Percentiles rank a stretch among this genome's conserved stretches.
phyloP scores from a whole-genome alignment of 2,329 filamentous ascomycete genomes.

The Monosporascus sp. region DNA sequence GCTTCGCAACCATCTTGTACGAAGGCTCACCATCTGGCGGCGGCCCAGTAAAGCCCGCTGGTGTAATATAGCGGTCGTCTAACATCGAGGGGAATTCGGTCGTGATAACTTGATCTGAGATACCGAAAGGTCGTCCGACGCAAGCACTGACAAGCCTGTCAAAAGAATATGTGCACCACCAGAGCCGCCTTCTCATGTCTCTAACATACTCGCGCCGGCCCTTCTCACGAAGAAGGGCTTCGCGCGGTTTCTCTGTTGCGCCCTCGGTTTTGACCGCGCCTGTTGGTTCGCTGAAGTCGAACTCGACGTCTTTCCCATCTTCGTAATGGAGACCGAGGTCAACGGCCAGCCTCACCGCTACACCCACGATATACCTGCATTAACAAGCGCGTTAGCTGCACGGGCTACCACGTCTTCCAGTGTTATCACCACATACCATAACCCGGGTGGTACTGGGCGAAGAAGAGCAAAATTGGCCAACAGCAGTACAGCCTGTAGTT shows the following conservation, averaged over 20 bases:
- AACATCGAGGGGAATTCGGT: conserved; percentile 88
- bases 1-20: conserved; percentile 86
- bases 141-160: conserved; percentile 93
- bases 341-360: conserved; percentile 83
- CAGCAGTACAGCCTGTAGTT: conserved; percentile 86
- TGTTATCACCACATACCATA: conserved; percentile 57
- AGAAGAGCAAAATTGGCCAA: conserved; percentile 88
- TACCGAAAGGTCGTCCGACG: conserved; percentile 86
- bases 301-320: conserved; percentile 64
- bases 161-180: conserved; percentile 96
- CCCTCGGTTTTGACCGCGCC: conserved; percentile 31
- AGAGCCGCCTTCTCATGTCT: conserved; percentile 79
- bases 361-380: conserved; percentile 79
- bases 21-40: conserved; percentile 58
- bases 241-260: conserved; percentile 25
- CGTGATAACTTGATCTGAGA: conserved; percentile 94
- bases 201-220: conserved; percentile 75
- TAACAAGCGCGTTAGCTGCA: conserved; percentile 6
- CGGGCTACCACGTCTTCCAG: not conserved
- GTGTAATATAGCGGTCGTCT: conserved; percentile 84
- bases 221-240: conserved; percentile 45
- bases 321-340: conserved; percentile 92
- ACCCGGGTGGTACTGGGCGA: conserved; percentile 82
- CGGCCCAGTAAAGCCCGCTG: conserved; percentile 63
- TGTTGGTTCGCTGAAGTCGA: conserved; percentile 49